Evolutionary conservation across 192 early-diverging fungal species (phyloP), one percentile per base, ranked within the genome.

Genomic region (Coemansia sp.): DNA sequence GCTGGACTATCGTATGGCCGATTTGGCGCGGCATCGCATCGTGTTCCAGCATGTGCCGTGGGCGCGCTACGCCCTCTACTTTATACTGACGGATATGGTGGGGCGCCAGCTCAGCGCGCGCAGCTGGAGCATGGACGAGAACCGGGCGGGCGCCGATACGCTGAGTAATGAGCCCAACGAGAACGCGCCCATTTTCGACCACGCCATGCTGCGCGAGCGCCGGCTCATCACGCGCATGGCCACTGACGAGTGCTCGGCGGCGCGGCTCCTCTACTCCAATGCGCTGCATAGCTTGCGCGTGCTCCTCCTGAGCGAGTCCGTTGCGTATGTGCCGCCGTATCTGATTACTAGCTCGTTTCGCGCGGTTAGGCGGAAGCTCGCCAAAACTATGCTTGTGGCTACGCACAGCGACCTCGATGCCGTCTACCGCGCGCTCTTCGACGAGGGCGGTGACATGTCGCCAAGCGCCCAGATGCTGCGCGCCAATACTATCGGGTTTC

Each of bases 171-270:
- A 60, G 21, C 35, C 59, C 4, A 67, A 67, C 31, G 53, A 67
- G 29, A 16, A 44, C 53, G 17, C 11, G 39, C 33, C 57, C 17
- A 4, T 42, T 4, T 62, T 62, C 33, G 14, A 3, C 17, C 45
- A 69, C n/a, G 24, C 36, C 7, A 48, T 51, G 59, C 46, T 66
- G 19, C 16, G 29, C 9, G 59, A 69, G 45, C 59, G 68, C 8
- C 16, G 68, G 45, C 29, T 69, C 45, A 44, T 50, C 9, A 31
- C 45, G 11, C 13, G 17, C 8, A 29, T 70, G 16, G 68, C 72
- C 4, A 68, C 72, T 0, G 72, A 79, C 34, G 66, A 74, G 17
- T 79, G 77, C 45, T 66, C 77, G 14, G 60, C 64, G 3, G 64
- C 72, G 0, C 61, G 65, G 7, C 53, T 74, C 36, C 64, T 79